Base-by-base conservation (phyloP, 2,329 filamentous ascomycete genomes). In the Nigrospora osmanthi region DNA sequence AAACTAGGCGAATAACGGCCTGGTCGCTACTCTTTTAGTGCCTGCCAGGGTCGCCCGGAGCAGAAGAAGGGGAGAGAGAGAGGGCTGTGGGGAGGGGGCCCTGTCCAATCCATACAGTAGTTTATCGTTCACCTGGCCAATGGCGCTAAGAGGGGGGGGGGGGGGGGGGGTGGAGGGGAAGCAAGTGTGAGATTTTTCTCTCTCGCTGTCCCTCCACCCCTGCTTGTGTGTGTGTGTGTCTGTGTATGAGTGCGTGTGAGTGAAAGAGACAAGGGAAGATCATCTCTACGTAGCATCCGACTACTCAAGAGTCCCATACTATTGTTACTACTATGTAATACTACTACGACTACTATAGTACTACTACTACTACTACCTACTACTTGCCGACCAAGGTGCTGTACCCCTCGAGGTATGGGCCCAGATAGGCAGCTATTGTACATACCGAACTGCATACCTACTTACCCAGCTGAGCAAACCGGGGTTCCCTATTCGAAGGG, bases 71-170 rank as follows among this genome's bases (percentile, higher is more conserved):
- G 13, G 30, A 31, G 28, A 28, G 30, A 17, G 38, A 14, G 39
- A 31, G 39, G 39, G n/a, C 39, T n/a, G n/a, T n/a, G 38, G 30
- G 16, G 38, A 14, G 39, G 39, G 39, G 39, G n/a, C 39, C 39
- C 30, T 41, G 14, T 33, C 39, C 6, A 34, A 28, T 16, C 39
- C 16, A 31, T 41, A 41, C 34, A 28, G 23, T 28, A 28, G 5
- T 28, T 28, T 28, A 10, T 35, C 13, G 15, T 35, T 17, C 28
- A 17, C 33, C 19, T 32, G 38, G 28, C 31, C 33, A 16, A 33
- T n/a, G 11, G 38, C 4, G 5, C n/a, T n/a, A n/a, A n/a, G n/a
- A n/a, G n/a, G n/a, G n/a, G n/a, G n/a, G n/a, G n/a, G n/a, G n/a
- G n/a, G n/a, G n/a, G n/a, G n/a, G 28, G 37, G 37, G 37, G 7